A percentile compares a stretch with the other conserved stretches of the same genome.
Evolutionary conservation across 306 rosid species (phyloP).

Genomic region (Gastrolobium villosum): DNA sequence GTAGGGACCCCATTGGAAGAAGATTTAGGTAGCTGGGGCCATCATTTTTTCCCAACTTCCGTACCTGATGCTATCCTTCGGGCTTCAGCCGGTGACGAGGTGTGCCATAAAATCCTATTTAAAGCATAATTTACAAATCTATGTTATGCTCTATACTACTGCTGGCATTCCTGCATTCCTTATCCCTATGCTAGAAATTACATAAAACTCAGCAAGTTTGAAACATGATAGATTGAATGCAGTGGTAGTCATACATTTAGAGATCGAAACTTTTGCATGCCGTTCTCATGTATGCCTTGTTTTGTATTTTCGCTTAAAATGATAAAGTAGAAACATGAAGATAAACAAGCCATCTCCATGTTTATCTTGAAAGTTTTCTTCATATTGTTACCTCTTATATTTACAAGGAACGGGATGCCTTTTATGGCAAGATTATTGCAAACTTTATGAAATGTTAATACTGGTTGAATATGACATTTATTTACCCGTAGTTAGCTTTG

Average conservation of each 20-base stretch:
- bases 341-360: slow-evolving; percentile 13
- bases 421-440: neutral
- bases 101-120: slow-evolving; percentile 45
- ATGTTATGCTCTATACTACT: neutral
- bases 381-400: neutral
- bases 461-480: slow-evolving; percentile 13
- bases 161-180: neutral
- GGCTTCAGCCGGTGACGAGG: slow-evolving; percentile 98
- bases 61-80: slow-evolving; percentile 91
- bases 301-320: neutral
- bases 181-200: neutral
- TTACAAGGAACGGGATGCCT: slow-evolving; percentile 3
- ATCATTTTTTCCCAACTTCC: slow-evolving; percentile 79
- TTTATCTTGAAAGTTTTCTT: slow-evolving; percentile 2
- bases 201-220: neutral
- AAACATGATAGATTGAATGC: neutral
- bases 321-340: neutral
- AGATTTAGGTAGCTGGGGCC: slow-evolving; percentile 95
- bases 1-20: slow-evolving; percentile 91
- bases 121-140: neutral
- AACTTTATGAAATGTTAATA: neutral
- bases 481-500: slow-evolving; percentile 11
- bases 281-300: neutral
- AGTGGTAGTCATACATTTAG: neutral
- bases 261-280: neutral